Base-by-base conservation (phyloP, 306 rosid species). In the Prinsepia uniflora region DNA sequence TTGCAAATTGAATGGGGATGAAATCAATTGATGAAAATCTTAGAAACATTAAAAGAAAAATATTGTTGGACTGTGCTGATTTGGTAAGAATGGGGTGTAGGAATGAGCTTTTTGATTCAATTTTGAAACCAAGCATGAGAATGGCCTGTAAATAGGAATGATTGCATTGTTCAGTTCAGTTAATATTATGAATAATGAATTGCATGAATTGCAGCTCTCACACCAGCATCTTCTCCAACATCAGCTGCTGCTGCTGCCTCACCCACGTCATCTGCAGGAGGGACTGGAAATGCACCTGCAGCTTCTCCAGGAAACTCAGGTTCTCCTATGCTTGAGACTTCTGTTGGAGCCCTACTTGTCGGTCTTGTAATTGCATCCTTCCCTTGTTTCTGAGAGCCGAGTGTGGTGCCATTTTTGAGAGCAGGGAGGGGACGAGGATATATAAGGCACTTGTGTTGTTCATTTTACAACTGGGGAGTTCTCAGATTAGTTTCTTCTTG, bases 151-250 rank as follows among this genome's bases (percentile, higher is more conserved):
- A 30, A 30, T 30, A 30, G 36, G 36, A 30, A 30, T 30, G 36
- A 30, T 30, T 30, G 36, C 36, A 30, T 30, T 30, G 3, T 3
- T 30, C 36, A 1, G 36, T 30, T 30, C 36, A 30, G 36, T 30
- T 1, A 30, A 30, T 30, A 30, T 17, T 41, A 20, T 14, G 22
- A 44, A 47, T 19, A 34, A 10, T 54, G 7, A 48, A 4, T 56
- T 56, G 14, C 5, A 10, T 11, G 52, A 71, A n/a, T n/a, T 76
- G 82, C 78, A 85, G 78, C 74, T 14, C 19, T 49, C 7, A 39
- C 89, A 14, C 87, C 95, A 5, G 5, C 0, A 66, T 39, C 78
- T 44, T 47, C 89, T 18, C 79, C 88, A 43, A 13, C 75, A 11
- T 40, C 84, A 0, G 34, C 75, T 43, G 20, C 75, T 17, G 43